Evolutionary conservation across 140 eudicot genomes (phyloP).

Genomic region (Flaveria floridana): DNA sequence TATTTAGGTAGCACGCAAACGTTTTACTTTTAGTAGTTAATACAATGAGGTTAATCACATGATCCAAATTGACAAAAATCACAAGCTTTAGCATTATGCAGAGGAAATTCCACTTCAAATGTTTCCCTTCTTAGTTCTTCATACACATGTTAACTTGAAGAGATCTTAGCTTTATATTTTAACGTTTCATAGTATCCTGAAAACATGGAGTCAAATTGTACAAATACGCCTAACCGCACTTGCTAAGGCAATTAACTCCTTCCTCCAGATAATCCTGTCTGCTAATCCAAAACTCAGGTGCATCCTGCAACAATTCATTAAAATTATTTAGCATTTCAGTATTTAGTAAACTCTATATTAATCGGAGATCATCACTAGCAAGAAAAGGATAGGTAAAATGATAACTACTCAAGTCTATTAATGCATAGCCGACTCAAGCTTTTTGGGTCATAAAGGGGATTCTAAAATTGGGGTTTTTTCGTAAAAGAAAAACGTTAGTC

Average conservation of each 20-base stretch:
- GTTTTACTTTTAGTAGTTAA: too few species aligned
- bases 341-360: neutral
- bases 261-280: conserved; percentile 94
- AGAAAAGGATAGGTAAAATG: neutral
- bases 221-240: conserved; percentile 61
- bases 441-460: neutral
- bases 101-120: conserved; percentile 2
- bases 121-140: conserved; percentile 10
- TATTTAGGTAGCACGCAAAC: neutral
- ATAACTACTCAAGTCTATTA: neutral
- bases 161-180: conserved; percentile 22
- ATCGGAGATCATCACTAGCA: neutral
- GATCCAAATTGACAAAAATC: neutral
- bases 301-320: conserved; percentile 63
- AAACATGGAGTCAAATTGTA: conserved; percentile 10
- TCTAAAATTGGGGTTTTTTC: neutral
- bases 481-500: neutral
- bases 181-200: neutral
- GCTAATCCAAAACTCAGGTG: conserved; percentile 98
- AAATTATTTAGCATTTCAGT: conserved; percentile 21
- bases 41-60: neutral
- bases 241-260: conserved; percentile 83
- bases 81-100: conserved; percentile 20
- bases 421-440: neutral
- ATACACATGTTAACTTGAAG: conserved; percentile 10